Evolutionary conservation across 2,329 filamentous ascomycete species (phyloP).

Genomic region (Aspergillus pseudoglaucus): DNA sequence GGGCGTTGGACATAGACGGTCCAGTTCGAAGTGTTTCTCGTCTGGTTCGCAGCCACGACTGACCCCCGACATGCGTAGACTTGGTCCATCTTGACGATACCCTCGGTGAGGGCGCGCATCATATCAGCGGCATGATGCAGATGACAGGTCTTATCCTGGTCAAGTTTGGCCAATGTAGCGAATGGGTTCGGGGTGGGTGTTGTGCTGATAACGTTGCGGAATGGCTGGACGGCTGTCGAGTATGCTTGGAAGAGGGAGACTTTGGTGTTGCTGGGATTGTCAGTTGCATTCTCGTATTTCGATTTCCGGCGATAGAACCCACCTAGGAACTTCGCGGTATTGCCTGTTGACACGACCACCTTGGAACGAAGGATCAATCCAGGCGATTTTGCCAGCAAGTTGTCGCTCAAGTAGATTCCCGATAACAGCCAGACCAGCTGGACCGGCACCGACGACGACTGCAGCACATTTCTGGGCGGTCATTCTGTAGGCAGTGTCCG

Average conservation of each 20-base stretch:
- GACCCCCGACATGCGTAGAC: conserved; percentile 28
- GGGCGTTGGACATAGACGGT: conserved; percentile 25
- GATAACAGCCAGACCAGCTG: conserved; percentile 54
- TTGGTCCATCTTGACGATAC: conserved; percentile 31
- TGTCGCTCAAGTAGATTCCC: conserved; percentile 56
- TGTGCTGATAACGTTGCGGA: conserved; percentile 45
- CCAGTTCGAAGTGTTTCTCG: conserved; percentile 24
- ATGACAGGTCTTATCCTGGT: conserved; percentile 52
- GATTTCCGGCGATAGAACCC: conserved; percentile 8
- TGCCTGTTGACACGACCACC: conserved; percentile 47
- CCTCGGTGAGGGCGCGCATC: conserved; percentile 41
- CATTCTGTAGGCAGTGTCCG: conserved; percentile 12
- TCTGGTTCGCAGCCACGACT: conserved; percentile 28
- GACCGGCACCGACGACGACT: conserved; percentile 54
- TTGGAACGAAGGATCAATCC: conserved; percentile 54
- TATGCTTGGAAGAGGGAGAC: conserved; percentile 54
- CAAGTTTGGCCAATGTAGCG: conserved; percentile 46
- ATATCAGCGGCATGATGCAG: conserved; percentile 55
- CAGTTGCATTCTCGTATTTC: not conserved
- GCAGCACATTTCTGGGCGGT: conserved; percentile 41
- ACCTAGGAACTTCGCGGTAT: conserved; percentile 57
- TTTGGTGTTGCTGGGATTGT: conserved; percentile 50
- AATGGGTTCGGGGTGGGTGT: conserved; percentile 50
- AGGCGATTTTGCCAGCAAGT: conserved; percentile 46
- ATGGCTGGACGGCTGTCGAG: conserved; percentile 48